A percentile compares a stretch with the other conserved stretches of the same genome.
Conservation (phyloP, 345 rosid species). For the Eucalyptus globulus region DNA sequence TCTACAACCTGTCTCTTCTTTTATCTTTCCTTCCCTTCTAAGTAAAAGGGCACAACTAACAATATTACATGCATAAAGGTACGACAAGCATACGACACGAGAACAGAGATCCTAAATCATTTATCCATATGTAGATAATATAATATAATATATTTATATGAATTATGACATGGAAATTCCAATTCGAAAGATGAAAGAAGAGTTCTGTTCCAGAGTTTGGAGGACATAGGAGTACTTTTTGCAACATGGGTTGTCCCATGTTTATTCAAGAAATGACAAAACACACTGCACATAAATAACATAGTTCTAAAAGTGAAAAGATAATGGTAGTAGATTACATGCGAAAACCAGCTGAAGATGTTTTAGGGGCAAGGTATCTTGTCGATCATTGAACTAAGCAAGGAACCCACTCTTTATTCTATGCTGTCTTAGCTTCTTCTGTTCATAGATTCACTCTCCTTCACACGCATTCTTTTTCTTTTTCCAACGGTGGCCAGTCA, state of each 20-base stretch:
- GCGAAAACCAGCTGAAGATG: background rate
- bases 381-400: slow-evolving; percentile 4
- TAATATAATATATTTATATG: background rate
- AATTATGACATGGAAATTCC: background rate
- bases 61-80: background rate
- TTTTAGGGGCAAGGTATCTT: background rate
- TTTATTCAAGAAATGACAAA: background rate
- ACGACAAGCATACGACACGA: background rate
- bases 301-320: background rate
- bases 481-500: background rate
- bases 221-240: background rate
- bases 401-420: slow-evolving; percentile 2
- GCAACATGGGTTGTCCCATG: background rate
- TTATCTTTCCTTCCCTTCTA: background rate
- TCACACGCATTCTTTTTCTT: slow-evolving; percentile 8
- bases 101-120: background rate
- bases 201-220: background rate
- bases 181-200: background rate
- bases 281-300: background rate
- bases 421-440: background rate
- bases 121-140: background rate
- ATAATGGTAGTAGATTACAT: background rate
- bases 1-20: background rate
- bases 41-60: background rate
- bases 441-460: slow-evolving; percentile 4